Percentiles rank a stretch among this genome's conserved stretches.
Conservation (phyloP, 148 eudicot species). For the Persicaria tinctoria region DNA sequence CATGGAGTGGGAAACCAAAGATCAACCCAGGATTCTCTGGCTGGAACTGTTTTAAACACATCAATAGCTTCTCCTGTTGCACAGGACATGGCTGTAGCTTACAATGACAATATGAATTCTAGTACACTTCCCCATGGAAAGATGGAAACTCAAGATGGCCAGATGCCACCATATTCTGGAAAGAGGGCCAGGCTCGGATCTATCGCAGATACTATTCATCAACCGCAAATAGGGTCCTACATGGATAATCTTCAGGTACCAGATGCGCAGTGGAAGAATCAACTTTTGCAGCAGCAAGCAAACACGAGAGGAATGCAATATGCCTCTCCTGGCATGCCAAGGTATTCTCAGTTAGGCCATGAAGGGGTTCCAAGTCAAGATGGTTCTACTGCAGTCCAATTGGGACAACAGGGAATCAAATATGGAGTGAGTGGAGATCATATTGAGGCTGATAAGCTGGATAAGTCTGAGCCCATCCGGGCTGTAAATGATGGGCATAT, state of each 20-base stretch:
- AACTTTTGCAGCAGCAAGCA: slow-evolving; percentile 52
- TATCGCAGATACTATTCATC: slow-evolving; percentile 44
- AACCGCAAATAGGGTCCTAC: slow-evolving; percentile 44
- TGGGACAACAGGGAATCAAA: slow-evolving; percentile 46
- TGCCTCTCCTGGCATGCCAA: slow-evolving; percentile 52
- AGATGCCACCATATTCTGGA: slow-evolving; percentile 41
- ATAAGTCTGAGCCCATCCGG: slow-evolving; percentile 39
- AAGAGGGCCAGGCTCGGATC: slow-evolving; percentile 51
- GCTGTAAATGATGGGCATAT: slow-evolving; percentile 40
- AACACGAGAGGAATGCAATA: slow-evolving; percentile 48
- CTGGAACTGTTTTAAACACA: slow-evolving; percentile 36
- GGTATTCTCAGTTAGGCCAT: slow-evolving; percentile 54
- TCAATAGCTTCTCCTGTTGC: slow-evolving; percentile 42
- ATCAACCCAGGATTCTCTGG: slow-evolving; percentile 40
- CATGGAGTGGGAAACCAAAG: slow-evolving; percentile 47
- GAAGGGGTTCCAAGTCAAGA: slow-evolving; percentile 63
- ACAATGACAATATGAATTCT: slow-evolving; percentile 39
- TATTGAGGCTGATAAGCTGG: slow-evolving; percentile 42
- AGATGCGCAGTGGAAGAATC: slow-evolving; percentile 66
- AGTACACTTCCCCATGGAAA: slow-evolving; percentile 37
- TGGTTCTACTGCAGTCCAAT: slow-evolving; percentile 26
- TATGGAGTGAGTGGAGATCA: slow-evolving; percentile 49
- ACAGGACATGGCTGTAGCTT: slow-evolving; percentile 47
- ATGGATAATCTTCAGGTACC: slow-evolving; percentile 52
- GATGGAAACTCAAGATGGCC: slow-evolving; percentile 71